Percentiles rank a stretch among this genome's conserved stretches.
Evolutionary conservation across 1,284 basidiomycete species (phyloP).

Genomic region (Marasmius sp.): DNA sequence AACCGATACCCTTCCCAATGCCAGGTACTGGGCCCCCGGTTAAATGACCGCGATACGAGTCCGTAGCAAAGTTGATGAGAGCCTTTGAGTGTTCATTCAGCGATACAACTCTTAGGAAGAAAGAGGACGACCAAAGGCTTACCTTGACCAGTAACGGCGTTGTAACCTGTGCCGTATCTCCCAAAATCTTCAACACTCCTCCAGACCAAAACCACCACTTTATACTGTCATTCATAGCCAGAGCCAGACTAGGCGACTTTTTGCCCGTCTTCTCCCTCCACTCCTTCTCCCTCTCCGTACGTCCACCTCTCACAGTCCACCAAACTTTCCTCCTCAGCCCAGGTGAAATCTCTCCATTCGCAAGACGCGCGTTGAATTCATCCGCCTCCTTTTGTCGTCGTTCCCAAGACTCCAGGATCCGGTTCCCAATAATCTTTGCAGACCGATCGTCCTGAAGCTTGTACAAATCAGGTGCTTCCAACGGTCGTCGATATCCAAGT

Average conservation of each 20-base stretch:
- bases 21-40: slow-evolving; percentile 48
- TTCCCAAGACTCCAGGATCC: slow-evolving; percentile 68
- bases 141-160: slow-evolving; percentile 63
- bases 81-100: slow-evolving; percentile 36
- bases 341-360: slow-evolving; percentile 62
- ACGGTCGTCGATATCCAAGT: slow-evolving; percentile 73
- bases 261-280: slow-evolving; percentile 70
- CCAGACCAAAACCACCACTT: slow-evolving; percentile 83
- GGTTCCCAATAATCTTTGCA: slow-evolving; percentile 58
- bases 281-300: slow-evolving; percentile 52
- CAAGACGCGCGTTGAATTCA: slow-evolving; percentile 71
- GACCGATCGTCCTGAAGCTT: slow-evolving; percentile 68
- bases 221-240: slow-evolving; percentile 82
- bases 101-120: neutral
- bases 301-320: slow-evolving; percentile 61
- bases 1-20: slow-evolving; percentile 74
- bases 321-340: slow-evolving; percentile 47
- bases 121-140: neutral
- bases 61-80: slow-evolving; percentile 74
- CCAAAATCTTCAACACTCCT: slow-evolving; percentile 74
- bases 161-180: slow-evolving; percentile 72
- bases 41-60: slow-evolving; percentile 60
- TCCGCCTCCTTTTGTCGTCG: slow-evolving; percentile 56
- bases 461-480: slow-evolving; percentile 86
- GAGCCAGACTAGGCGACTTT: slow-evolving; percentile 66